Evolutionary conservation across 2,329 filamentous ascomycete genomes (phyloP).

Genomic region (Nannizzia gypsea): DNA sequence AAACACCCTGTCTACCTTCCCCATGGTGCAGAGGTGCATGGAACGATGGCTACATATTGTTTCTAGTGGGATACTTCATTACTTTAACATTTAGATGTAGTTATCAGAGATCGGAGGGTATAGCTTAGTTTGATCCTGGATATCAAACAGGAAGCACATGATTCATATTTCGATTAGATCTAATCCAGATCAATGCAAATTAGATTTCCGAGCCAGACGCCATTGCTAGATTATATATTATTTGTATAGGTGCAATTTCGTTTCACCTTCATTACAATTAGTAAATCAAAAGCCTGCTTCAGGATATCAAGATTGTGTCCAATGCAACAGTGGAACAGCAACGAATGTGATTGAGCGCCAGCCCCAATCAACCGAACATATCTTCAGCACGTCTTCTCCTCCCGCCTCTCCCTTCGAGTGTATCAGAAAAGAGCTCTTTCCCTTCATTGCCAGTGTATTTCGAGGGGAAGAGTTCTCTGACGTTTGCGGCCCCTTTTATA

Average conservation of each 20-base stretch:
- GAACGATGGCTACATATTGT: constrained; percentile 34
- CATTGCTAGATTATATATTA: background rate
- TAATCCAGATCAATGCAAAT: too few species aligned
- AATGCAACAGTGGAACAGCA: background rate
- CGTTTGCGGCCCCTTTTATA: constrained; percentile 58
- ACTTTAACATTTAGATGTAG: background rate
- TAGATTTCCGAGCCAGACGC: background rate
- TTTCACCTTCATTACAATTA: background rate
- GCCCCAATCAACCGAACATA: constrained; percentile 46
- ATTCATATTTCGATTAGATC: too few species aligned
- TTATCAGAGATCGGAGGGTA: background rate
- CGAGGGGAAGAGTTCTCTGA: constrained; percentile 58
- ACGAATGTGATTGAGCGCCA: background rate
- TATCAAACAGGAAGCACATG: too few species aligned
- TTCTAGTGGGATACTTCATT: constrained; percentile 32
- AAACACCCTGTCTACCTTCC: constrained; percentile 34
- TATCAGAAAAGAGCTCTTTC: constrained; percentile 59
- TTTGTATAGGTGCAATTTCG: background rate
- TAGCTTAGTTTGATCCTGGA: background rate
- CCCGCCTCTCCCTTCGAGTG: constrained; percentile 45
- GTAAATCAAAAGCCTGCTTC: background rate
- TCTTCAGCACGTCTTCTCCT: constrained; percentile 60
- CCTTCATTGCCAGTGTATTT: constrained; percentile 48
- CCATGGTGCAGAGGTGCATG: constrained; percentile 37
- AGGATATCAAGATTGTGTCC: background rate